Evolutionary conservation across 2,329 filamentous ascomycete species (phyloP).

Genomic region (Botrytis porri): DNA sequence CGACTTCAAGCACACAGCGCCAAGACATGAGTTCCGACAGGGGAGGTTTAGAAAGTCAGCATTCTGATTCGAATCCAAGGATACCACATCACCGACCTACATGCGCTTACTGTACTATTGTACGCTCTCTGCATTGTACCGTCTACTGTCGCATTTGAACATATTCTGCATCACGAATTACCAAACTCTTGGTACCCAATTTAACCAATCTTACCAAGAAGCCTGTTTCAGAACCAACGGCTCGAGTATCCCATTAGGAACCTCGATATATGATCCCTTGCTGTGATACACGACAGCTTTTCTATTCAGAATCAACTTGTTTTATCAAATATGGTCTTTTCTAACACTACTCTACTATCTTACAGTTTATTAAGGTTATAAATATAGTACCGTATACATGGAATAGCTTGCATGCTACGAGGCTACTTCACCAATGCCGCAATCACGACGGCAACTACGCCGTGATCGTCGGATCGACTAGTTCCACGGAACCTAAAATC

Average conservation of each 20-base stretch:
- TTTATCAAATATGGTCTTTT: neutral
- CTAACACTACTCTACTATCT: neutral
- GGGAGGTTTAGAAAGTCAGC: neutral
- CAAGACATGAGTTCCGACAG: neutral
- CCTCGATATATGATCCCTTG: neutral
- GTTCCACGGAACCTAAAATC: neutral
- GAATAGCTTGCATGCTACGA: neutral
- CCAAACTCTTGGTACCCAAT: conserved; percentile 6
- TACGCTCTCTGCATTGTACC: neutral
- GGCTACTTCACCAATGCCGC: neutral
- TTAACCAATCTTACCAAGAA: neutral
- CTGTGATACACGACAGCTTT: neutral
- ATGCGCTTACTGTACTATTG: neutral
- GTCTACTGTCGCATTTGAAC: neutral
- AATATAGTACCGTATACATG: neutral
- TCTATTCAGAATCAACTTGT: neutral
- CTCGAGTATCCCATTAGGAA: neutral
- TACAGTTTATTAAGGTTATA: neutral
- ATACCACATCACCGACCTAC: neutral
- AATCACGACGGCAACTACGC: neutral
- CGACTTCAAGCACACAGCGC: neutral
- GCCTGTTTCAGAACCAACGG: neutral
- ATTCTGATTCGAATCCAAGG: neutral
- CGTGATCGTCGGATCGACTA: neutral
- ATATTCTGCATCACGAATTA: neutral